These are phyloP conservation scores for Hypoxylon fragiforme DNA, from an alignment of 495 filamentous ascomycete genomes.

Conservation along the genomic window DNA sequence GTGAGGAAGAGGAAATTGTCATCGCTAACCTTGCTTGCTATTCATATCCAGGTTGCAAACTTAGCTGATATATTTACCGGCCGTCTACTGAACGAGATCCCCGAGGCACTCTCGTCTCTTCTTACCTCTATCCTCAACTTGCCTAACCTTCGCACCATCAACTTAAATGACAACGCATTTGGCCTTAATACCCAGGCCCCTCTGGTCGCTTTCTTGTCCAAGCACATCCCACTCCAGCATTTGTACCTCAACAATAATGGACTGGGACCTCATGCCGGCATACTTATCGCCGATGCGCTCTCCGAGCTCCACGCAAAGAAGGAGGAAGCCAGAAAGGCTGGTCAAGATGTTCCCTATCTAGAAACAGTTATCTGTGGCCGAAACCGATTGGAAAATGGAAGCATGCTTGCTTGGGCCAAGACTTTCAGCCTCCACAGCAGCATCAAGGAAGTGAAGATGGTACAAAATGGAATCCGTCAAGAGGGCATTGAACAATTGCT, in stretches of 20 bases:
- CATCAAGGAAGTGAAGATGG: conserved; percentile 90
- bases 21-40: conserved; percentile 22
- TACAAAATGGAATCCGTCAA: conserved; percentile 95
- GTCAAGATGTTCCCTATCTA: conserved; percentile 72
- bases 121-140: conserved; percentile 84
- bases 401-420: conserved; percentile 92
- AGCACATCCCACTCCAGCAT: conserved; percentile 84
- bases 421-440: conserved; percentile 77
- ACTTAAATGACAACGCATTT: conserved; percentile 97
- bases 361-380: conserved; percentile 96
- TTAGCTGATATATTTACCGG: conserved; percentile 97
- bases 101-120: conserved; percentile 80
- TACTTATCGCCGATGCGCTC: conserved; percentile 80
- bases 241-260: conserved; percentile 98
- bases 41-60: conserved; percentile 67
- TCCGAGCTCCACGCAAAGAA: conserved; percentile 76
- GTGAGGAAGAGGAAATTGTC: neutral
- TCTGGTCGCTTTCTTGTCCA: conserved; percentile 81
- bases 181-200: conserved; percentile 87
- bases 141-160: conserved; percentile 81
- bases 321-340: conserved; percentile 67
- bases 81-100: conserved; percentile 91
- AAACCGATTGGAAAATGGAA: conserved; percentile 92
- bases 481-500: conserved; percentile 83
- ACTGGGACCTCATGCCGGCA: conserved; percentile 87